Base-by-base conservation (phyloP, 2,329 filamentous ascomycete species). In the Aspergillus vadensis region DNA sequence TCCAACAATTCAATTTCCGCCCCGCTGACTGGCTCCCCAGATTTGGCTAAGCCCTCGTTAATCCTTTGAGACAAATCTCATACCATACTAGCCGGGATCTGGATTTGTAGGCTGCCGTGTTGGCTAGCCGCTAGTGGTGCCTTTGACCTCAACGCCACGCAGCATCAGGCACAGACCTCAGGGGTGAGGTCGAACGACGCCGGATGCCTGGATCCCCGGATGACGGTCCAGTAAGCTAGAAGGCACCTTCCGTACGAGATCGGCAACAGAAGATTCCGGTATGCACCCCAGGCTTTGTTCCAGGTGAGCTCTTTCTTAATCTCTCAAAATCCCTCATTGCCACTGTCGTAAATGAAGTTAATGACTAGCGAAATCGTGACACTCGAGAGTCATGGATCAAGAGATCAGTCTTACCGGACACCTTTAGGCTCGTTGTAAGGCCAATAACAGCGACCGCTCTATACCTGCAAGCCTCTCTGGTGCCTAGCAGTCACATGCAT, bases 1-100 rank as follows among this genome's bases (percentile, higher is more conserved):
- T 25, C 53, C 53, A 55, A 43, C 53, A 32, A 44, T 32, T 44
- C n/a, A 19, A 47, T 44, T 55, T 41, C 23, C 39, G 53, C 53
- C 52, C 30, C 53, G n/a, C 25, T 44, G 14, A 36, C 39, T 23
- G 17, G 32, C 17, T 55, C 53, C 53, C 53, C 53, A 17, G 53
- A 55, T 32, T 55, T 21, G 41, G 53, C 25, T 32, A 55, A 23
- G 27, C 41, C 39, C 25, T n/a, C 15, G 15, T n/a, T 30, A 44
- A 25, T 39, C n/a, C 19, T 30, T 4, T 36, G 39, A 6, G 9
- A 55, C 41, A 44, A 23, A 19, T 32, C 19, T 43, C 9, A 30
- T 21, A 8, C 23, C 41, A 10, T 44, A 49, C 47, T 9, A 49
- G n/a, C 23, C 41, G 44, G 44, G 44, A 27, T 49, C 32, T 14